phyloP scores from a whole-genome alignment of 2,329 filamentous ascomycete species.

The Byssoonygena ceratinophila region DNA sequence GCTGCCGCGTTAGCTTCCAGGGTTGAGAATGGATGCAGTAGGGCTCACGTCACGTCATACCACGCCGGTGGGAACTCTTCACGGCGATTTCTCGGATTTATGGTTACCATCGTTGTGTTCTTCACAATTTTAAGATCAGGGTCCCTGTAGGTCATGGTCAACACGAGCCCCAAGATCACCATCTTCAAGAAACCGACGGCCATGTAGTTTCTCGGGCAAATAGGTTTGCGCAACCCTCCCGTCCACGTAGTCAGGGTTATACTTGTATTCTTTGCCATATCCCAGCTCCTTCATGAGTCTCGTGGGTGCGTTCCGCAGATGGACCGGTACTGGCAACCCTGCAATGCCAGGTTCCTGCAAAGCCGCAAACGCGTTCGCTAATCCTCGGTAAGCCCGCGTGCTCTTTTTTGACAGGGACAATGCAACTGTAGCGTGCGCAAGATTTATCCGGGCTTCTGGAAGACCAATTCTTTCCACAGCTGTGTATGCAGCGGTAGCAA shows the following conservation, averaged over 20 bases:
- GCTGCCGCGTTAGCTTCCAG: no score
- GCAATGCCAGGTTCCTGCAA: conserved; percentile 76
- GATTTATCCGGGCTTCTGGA: conserved; percentile 84
- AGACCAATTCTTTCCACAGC: conserved; percentile 89
- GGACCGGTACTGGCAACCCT: conserved; percentile 68
- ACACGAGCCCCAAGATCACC: conserved; percentile 66
- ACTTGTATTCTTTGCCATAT: conserved; percentile 87
- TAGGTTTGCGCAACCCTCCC: conserved; percentile 81
- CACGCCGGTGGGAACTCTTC: not conserved
- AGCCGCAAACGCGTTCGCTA: conserved; percentile 70
- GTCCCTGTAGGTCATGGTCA: conserved; percentile 53
- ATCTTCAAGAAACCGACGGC: conserved; percentile 66
- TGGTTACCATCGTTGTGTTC: not conserved
- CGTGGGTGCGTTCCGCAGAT: conserved; percentile 85
- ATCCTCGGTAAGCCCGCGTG: conserved; percentile 69
- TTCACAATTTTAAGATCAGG: no score
- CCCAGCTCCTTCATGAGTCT: conserved; percentile 86
- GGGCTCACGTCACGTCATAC: not conserved
- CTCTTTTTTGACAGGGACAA: conserved; percentile 73
- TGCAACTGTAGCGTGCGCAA: conserved; percentile 78
- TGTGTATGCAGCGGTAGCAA: conserved; percentile 76
- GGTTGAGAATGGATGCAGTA: no score
- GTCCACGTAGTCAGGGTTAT: conserved; percentile 80
- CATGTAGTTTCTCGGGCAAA: conserved; percentile 64
- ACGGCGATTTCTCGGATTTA: not conserved